Conservation (phyloP, 176 grass and related monocot species). For the Rhynchospora breviuscula region DNA sequence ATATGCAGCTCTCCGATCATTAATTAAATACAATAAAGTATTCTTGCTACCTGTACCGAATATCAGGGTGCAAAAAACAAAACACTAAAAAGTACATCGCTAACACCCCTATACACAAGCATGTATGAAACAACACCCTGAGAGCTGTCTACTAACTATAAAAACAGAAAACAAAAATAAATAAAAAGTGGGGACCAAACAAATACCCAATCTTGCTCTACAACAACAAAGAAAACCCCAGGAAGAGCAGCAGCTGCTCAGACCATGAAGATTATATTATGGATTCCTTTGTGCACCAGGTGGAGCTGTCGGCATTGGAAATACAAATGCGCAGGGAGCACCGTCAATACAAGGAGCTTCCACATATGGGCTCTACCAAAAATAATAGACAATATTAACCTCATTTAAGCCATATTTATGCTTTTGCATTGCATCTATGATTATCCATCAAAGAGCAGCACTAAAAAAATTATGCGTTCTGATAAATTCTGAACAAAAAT, state of each 20-base stretch:
- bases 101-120: constrained; percentile 10
- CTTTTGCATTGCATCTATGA: not conserved
- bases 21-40: constrained; percentile 2
- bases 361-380: constrained; percentile 87
- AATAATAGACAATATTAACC: constrained; percentile 18
- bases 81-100: not conserved
- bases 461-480: not conserved
- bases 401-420: not conserved
- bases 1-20: constrained; percentile 11
- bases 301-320: constrained; percentile 86
- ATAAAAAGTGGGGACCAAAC: constrained; percentile 9
- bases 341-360: constrained; percentile 66
- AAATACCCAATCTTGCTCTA: constrained; percentile 5
- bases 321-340: constrained; percentile 42
- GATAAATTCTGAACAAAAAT: not conserved
- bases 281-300: constrained; percentile 68
- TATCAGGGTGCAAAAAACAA: constrained; percentile 12
- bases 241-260: not conserved
- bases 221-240: constrained; percentile 1
- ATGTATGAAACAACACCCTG: constrained; percentile 11
- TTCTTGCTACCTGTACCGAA: constrained; percentile 3
- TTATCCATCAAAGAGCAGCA: not conserved
- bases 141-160: not conserved
- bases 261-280: not conserved
- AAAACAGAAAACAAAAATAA: not conserved